Percentiles rank a stretch among this genome's conserved stretches.
Evolutionary conservation across 441 rosid genomes (phyloP).

Genomic region (Pelargonium myrrhifolium): DNA sequence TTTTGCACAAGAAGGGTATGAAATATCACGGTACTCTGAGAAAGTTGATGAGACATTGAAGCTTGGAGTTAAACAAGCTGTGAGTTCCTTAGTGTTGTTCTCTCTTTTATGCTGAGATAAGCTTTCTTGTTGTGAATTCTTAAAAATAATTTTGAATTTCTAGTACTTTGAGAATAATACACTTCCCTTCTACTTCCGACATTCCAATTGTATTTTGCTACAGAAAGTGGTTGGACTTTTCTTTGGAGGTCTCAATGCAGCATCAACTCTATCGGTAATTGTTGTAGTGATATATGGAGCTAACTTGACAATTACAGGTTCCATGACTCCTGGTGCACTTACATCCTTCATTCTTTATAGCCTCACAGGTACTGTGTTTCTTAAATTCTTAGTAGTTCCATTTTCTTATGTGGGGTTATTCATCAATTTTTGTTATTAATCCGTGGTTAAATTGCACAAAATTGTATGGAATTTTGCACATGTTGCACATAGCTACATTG

Average conservation of each 20-base stretch:
- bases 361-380: conserved; percentile 53
- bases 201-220: neutral
- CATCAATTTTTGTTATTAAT: no score
- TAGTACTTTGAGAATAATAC: neutral
- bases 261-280: conserved; percentile 76
- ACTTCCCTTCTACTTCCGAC: conserved; percentile 12
- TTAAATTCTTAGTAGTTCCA: no score
- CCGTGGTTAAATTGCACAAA: no score
- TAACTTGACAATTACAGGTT: conserved; percentile 69
- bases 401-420: no score
- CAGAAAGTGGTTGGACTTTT: conserved; percentile 77
- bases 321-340: conserved; percentile 75
- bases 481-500: no score
- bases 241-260: conserved; percentile 82
- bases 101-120: neutral
- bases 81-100: conserved; percentile 29
- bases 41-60: conserved; percentile 83
- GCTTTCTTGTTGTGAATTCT: no score
- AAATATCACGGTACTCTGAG: conserved; percentile 61
- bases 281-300: conserved; percentile 89
- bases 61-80: conserved; percentile 89
- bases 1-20: conserved; percentile 74
- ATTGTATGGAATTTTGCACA: no score
- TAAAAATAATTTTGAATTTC: no score
- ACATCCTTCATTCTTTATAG: conserved; percentile 95